Evolutionary conservation across 1,284 basidiomycete genomes (phyloP).

Genomic region (Malassezia slooffiae): DNA sequence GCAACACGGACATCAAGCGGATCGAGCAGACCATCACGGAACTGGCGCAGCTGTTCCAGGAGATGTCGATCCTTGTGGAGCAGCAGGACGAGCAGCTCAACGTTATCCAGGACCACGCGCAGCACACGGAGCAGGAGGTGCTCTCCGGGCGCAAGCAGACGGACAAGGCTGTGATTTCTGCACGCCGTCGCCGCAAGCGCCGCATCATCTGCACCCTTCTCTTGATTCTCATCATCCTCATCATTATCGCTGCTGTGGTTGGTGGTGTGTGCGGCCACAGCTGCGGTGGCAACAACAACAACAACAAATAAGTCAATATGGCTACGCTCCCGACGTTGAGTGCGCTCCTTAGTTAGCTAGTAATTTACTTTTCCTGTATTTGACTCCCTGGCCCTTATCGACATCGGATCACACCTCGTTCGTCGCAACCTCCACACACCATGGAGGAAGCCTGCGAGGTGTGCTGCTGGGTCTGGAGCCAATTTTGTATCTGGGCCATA

Average conservation of each 20-base stretch:
- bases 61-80: constrained; percentile 49
- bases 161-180: constrained; percentile 62
- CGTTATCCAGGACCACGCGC: constrained; percentile 27
- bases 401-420: no score
- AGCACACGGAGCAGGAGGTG: constrained; percentile 24
- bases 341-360: no score
- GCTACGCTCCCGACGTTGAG: no score
- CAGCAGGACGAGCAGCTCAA: constrained; percentile 45
- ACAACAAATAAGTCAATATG: no score
- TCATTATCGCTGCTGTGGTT: constrained; percentile 27
- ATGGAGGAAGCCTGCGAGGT: no score
- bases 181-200: constrained; percentile 64
- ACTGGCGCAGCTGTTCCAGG: constrained; percentile 75
- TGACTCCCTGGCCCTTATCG: no score
- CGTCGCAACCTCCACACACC: no score
- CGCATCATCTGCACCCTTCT: constrained; percentile 45
- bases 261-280: constrained; percentile 27
- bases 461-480: no score
- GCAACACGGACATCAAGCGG: constrained; percentile 74
- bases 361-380: no score
- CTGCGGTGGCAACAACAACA: constrained; percentile 4
- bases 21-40: constrained; percentile 80
- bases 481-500: no score
- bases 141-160: constrained; percentile 48
- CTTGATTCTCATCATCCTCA: constrained; percentile 32